Evolutionary conservation across 2,329 filamentous ascomycete species (phyloP), one percentile per base, ranked within the genome.

Genomic region (Pseudopyrenochaeta lycopersici): DNA sequence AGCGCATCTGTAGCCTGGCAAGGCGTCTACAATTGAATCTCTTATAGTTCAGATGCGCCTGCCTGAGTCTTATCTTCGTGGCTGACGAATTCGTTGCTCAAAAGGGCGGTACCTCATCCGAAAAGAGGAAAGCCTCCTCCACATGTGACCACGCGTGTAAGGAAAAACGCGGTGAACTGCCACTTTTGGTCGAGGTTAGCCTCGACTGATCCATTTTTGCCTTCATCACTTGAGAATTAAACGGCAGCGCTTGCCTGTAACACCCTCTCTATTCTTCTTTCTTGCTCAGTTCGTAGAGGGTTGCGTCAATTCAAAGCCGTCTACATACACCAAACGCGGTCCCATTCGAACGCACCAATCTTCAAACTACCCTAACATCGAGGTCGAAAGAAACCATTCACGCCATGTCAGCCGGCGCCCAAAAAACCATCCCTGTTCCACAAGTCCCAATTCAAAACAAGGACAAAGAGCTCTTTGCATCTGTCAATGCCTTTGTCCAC

Each of bases 401-500:
- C 42, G 53, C 15, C 17, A 71, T 72, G 68, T 43, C 56, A 2
- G 17, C n/a, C 17, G 41, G 45, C 42, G 9, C 3, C 12, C 7
- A 33, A 2, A 40, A 2, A 2, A 6, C 33, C 2, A 18, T 68
- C 4, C 62, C 58, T n/a, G 46, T 66, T 11, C 73, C 71, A 7
- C 43, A 57, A n/a, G 54, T 74, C 1, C 63, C 70, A n/a, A 63
- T 75, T 18, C 32, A 35, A 1, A 35, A 56, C 2, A 45, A 58
- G 18, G 48, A 70, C 20, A 54, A 53, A 20, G 39, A 46, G 1
- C 67, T 76, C 40, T 66, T 76, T 56, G 54, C 47, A 7, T 66
- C 63, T 11, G 61, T 76, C 49, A 72, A 72, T 39, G 36, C 52
- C 7, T 74, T 67, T 30, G 73, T 75, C 2, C 44, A 73, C 49